Conservation (phyloP, 1,284 basidiomycete species). For the Malassezia furfur region DNA sequence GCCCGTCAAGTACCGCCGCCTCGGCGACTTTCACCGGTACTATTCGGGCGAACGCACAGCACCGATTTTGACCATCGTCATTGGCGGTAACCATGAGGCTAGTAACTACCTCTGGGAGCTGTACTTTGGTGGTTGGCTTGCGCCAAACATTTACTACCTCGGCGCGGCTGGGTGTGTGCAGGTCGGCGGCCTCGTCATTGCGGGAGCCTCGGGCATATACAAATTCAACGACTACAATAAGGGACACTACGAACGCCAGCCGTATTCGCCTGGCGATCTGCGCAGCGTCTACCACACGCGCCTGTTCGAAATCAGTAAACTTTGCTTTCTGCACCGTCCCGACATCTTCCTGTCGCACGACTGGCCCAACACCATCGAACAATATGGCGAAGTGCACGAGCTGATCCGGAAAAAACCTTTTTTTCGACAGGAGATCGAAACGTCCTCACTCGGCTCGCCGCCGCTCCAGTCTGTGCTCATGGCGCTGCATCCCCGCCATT, state of each 20-base stretch:
- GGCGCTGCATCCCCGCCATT: constrained; percentile 71
- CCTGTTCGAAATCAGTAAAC: constrained; percentile 68
- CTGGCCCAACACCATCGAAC: constrained; percentile 82
- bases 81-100: constrained; percentile 96
- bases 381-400: constrained; percentile 61
- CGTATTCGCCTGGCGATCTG: constrained; percentile 60
- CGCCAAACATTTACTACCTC: constrained; percentile 92
- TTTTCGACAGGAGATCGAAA: constrained; percentile 62
- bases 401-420: constrained; percentile 72
- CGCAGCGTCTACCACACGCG: constrained; percentile 86
- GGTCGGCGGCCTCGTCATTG: constrained; percentile 69
- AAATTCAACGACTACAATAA: constrained; percentile 65
- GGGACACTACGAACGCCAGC: constrained; percentile 56
- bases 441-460: constrained; percentile 73
- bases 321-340: constrained; percentile 62
- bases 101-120: constrained; percentile 95
- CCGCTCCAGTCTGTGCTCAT: constrained; percentile 70
- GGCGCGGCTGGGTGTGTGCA: constrained; percentile 82
- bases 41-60: constrained; percentile 73
- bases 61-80: constrained; percentile 80
- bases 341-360: constrained; percentile 87
- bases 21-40: constrained; percentile 66
- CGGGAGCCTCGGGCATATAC: constrained; percentile 86
- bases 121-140: constrained; percentile 60
- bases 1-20: constrained; percentile 72